Evolutionary conservation across 805 yeast species (phyloP).

Genomic region (Nakazawaea holstii): DNA sequence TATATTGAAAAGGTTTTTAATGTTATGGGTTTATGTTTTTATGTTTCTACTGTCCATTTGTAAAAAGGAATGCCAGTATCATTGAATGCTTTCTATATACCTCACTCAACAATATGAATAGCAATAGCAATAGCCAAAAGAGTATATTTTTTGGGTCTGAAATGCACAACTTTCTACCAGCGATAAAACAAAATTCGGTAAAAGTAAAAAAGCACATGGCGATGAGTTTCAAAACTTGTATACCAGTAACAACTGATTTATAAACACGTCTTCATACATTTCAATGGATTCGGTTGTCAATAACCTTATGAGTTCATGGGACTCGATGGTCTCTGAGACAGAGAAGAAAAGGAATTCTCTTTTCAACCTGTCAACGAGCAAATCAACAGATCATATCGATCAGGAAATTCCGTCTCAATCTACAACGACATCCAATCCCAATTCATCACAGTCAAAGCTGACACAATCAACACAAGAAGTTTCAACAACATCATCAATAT

Average conservation of each 20-base stretch:
- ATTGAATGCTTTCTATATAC: no score
- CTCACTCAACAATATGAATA: no score
- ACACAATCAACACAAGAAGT: no score
- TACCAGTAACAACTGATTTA: no score
- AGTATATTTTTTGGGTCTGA: not conserved
- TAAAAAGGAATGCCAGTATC: no score
- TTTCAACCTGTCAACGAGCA: not conserved
- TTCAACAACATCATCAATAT: not conserved
- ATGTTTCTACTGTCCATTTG: no score
- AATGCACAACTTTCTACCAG: not conserved
- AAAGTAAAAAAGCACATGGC: constrained; percentile 3
- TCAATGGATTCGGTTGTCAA: constrained; percentile 25
- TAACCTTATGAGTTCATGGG: constrained; percentile 23
- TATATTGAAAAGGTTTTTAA: not conserved
- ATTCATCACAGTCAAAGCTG: not conserved
- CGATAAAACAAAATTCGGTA: not conserved
- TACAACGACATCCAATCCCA: constrained; percentile 7
- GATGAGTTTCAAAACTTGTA: not conserved
- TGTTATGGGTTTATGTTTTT: no score
- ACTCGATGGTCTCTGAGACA: constrained; percentile 12
- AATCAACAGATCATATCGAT: not conserved
- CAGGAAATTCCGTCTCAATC: constrained; percentile 1
- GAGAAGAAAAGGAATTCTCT: constrained; percentile 7
- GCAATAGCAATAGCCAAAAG: no score
- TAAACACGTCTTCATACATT: no score